A percentile compares a stretch with the other conserved stretches of the same genome.
phyloP scores from a whole-genome alignment of 352 stramenopile species.

The Phytophthora melonis region DNA sequence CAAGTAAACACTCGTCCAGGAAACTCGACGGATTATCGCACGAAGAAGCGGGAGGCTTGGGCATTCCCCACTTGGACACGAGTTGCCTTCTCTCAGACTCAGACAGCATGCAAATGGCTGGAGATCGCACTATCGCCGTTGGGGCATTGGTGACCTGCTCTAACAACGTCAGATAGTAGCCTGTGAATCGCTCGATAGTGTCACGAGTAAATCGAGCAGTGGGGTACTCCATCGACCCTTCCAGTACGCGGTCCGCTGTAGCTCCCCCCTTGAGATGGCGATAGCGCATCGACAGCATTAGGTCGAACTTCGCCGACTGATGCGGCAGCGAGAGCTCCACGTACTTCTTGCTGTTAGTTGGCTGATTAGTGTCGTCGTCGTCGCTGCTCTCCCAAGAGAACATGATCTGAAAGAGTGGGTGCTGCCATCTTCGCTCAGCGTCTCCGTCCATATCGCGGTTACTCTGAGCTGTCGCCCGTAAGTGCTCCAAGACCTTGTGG shows the following conservation, averaged over 20 bases:
- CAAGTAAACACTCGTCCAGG: constrained; percentile 48
- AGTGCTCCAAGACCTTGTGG: constrained; percentile 59
- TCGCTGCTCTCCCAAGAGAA: constrained; percentile 55
- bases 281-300: constrained; percentile 71
- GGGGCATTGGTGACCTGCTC: constrained; percentile 39
- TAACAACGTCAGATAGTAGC: constrained; percentile 52
- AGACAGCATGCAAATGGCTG: constrained; percentile 48
- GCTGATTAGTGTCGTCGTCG: too few relatives aligned
- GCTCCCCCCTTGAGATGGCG: constrained; percentile 12
- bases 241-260: constrained; percentile 33
- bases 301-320: constrained; percentile 63
- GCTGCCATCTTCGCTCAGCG: constrained; percentile 27
- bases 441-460: neutral
- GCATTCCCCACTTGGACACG: constrained; percentile 40
- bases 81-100: constrained; percentile 36
- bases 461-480: constrained; percentile 30
- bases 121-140: constrained; percentile 19
- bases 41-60: constrained; percentile 3
- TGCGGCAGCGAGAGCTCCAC: constrained; percentile 43
- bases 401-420: constrained; percentile 62
- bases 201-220: constrained; percentile 39
- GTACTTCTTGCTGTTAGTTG: constrained; percentile 5
- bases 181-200: constrained; percentile 50
- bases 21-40: constrained; percentile 12
- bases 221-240: constrained; percentile 61